A percentile compares a stretch with the other conserved stretches of the same genome.
phyloP scores from a whole-genome alignment of 345 rosid species.

The Corchorus olitorius region DNA sequence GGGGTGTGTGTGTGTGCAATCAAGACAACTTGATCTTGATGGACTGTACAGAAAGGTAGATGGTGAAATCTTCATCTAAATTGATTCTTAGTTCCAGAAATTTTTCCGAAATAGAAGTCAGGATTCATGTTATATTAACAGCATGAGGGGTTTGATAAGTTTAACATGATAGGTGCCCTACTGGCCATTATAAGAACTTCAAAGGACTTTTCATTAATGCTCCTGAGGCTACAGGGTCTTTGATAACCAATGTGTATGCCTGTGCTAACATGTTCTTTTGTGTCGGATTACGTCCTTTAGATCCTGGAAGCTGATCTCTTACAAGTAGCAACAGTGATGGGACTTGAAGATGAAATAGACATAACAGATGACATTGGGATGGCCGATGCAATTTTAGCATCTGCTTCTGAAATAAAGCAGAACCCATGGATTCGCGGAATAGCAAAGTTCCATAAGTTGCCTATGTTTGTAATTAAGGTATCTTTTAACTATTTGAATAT shows the following conservation, averaged over 20 bases:
- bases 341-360: constrained; percentile 72
- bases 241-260: background rate
- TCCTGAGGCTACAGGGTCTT: background rate
- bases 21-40: background rate
- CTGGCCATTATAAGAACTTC: background rate
- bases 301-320: constrained; percentile 83
- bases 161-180: background rate
- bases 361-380: constrained; percentile 79
- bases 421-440: constrained; percentile 81
- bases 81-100: background rate
- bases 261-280: constrained; percentile 14
- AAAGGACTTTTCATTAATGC: background rate
- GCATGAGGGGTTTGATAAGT: background rate
- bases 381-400: constrained; percentile 85
- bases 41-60: background rate
- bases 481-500: constrained; percentile 5
- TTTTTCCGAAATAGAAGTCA: background rate
- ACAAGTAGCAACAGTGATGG: constrained; percentile 91
- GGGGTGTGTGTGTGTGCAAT: background rate
- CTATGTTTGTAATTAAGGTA: constrained; percentile 83
- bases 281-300: constrained; percentile 35
- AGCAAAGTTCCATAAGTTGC: constrained; percentile 81
- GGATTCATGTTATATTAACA: background rate
- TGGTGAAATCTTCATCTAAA: background rate
- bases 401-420: constrained; percentile 73